These are phyloP conservation scores for Russula virescens DNA, from an alignment of 768 basidiomycete species.

Conservation along the genomic window DNA sequence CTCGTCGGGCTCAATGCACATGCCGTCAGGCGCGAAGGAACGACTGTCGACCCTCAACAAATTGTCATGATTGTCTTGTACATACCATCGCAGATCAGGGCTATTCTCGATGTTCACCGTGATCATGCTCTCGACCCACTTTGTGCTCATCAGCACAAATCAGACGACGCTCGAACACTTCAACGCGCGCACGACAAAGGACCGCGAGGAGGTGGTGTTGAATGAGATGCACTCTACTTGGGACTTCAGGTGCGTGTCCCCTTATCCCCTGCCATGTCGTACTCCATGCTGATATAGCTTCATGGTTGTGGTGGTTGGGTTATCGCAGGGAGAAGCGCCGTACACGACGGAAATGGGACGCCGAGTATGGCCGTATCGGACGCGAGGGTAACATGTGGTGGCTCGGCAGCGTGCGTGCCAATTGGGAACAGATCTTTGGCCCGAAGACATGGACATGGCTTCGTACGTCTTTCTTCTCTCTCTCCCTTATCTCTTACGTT, in stretches of 20 bases:
- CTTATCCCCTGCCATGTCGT: neutral
- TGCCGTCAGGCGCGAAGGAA: conserved; percentile 24
- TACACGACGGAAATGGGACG: conserved; percentile 53
- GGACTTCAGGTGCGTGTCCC: conserved; percentile 44
- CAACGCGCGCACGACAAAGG: conserved; percentile 49
- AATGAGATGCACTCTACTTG: conserved; percentile 49
- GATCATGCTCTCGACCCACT: conserved; percentile 54
- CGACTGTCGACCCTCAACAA: conserved; percentile 55
- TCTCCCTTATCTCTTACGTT: too few relatives aligned
- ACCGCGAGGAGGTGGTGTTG: conserved; percentile 53
- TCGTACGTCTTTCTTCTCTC: conserved; percentile 45
- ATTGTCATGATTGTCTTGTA: conserved; percentile 72
- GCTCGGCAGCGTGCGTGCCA: conserved; percentile 52
- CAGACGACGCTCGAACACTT: conserved; percentile 82
- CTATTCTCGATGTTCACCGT: conserved; percentile 73
- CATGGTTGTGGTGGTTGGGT: conserved; percentile 26
- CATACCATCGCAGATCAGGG: conserved; percentile 53
- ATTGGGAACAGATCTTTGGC: conserved; percentile 87
- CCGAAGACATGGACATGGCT: conserved; percentile 63
- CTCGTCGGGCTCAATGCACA: conserved; percentile 49
- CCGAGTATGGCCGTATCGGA: conserved; percentile 72
- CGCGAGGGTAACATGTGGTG: conserved; percentile 88
- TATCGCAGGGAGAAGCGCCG: conserved; percentile 44
- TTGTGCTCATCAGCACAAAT: conserved; percentile 53
- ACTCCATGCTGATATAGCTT: neutral